Percentiles rank a stretch among this genome's conserved stretches.
Conservation (phyloP, 1,284 basidiomycete species). For the Leccinum pachyderme region DNA sequence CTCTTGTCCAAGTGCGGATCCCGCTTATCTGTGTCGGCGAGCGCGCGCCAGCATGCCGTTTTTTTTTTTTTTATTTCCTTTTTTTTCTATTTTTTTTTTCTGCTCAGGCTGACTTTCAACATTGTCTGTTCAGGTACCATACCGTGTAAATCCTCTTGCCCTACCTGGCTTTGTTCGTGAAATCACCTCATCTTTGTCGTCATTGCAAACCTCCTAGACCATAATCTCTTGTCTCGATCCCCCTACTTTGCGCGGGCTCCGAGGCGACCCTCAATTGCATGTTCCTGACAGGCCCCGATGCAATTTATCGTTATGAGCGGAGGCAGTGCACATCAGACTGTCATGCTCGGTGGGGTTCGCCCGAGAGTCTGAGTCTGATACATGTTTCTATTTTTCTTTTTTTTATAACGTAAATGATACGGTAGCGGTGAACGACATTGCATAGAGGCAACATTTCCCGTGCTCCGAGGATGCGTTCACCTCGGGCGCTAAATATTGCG, state of each 20-base stretch:
- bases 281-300: constrained; percentile 31
- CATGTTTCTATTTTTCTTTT: neutral
- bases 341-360: neutral
- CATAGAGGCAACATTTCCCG: neutral
- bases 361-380: neutral
- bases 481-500: neutral
- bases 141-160: constrained; percentile 12
- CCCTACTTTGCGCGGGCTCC: constrained; percentile 30
- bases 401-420: constrained; percentile 18
- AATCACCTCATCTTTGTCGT: constrained; percentile 32
- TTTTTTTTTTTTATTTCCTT: neutral
- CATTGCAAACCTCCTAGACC: neutral
- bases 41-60: constrained; percentile 11
- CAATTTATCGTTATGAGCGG: constrained; percentile 18
- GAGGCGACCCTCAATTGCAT: constrained; percentile 24
- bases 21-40: constrained; percentile 2
- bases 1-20: constrained; percentile 5
- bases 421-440: constrained; percentile 2
- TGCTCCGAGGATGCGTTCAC: neutral
- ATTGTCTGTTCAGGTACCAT: constrained; percentile 8
- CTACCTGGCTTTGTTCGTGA: constrained; percentile 8
- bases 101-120: constrained; percentile 13
- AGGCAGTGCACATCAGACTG: constrained; percentile 17
- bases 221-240: constrained; percentile 5
- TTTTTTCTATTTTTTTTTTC: neutral